Percentiles rank a stretch among this genome's conserved stretches.
These are phyloP conservation scores for Saccharomyces paradoxus DNA, from an alignment of 805 yeast species.

Conservation along the genomic window DNA sequence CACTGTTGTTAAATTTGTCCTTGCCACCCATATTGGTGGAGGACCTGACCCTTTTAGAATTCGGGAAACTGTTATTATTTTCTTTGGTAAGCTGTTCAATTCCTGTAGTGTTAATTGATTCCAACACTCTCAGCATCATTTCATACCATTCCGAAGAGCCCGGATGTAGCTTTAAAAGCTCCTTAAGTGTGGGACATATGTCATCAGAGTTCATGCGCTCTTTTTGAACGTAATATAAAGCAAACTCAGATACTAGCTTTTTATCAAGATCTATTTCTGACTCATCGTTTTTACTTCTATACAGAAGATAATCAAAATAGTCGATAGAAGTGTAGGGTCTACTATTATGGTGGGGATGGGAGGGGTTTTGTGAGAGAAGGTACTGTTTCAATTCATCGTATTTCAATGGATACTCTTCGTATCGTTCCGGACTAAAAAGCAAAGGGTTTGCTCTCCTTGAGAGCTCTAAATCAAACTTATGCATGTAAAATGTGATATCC, in stretches of 20 bases:
- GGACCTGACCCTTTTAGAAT: neutral
- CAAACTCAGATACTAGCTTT: conserved; percentile 25
- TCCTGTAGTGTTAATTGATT: conserved; percentile 15
- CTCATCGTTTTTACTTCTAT: conserved; percentile 7
- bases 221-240: conserved; percentile 19
- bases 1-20: neutral
- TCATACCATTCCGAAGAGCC: conserved; percentile 15
- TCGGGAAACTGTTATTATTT: neutral
- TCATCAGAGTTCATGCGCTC: conserved; percentile 5
- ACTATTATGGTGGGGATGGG: neutral
- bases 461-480: conserved; percentile 8
- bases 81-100: conserved; percentile 4
- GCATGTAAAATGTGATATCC: neutral
- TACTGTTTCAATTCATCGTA: conserved; percentile 22
- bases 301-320: conserved; percentile 21
- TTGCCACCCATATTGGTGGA: neutral
- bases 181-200: conserved; percentile 4
- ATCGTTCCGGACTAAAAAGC: conserved; percentile 17
- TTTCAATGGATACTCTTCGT: conserved; percentile 25
- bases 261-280: conserved; percentile 21
- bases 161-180: conserved; percentile 8
- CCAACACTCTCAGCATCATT: conserved; percentile 13
- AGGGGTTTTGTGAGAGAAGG: conserved; percentile 10
- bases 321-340: conserved; percentile 19
- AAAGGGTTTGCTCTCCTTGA: conserved; percentile 23